phyloP scores from a whole-genome alignment of 2,329 filamentous ascomycete genomes.

The Sordariomycetes sp. region DNA sequence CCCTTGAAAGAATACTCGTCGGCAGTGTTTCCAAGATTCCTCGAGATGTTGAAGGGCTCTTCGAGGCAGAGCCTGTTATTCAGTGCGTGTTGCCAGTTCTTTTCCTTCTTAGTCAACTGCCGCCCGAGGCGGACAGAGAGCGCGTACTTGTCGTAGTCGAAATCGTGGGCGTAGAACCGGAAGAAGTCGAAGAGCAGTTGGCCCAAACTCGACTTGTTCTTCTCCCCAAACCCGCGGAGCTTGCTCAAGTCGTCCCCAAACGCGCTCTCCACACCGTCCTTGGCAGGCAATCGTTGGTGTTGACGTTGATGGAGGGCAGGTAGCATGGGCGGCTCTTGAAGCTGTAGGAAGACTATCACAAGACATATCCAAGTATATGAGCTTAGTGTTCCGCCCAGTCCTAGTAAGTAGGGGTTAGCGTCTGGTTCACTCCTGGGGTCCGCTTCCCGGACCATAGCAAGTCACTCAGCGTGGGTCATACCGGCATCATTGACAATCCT shows the following conservation, averaged over 20 bases:
- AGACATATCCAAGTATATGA: slow-evolving; percentile 99
- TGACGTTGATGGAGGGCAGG: slow-evolving; percentile 73
- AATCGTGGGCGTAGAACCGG: slow-evolving; percentile 84
- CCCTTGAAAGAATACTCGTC: slow-evolving; percentile 92
- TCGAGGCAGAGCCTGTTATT: slow-evolving; percentile 90
- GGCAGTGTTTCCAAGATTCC: slow-evolving; percentile 92
- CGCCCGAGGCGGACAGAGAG: slow-evolving; percentile 78
- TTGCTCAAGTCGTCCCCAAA: slow-evolving; percentile 82
- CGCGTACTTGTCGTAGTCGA: slow-evolving; percentile 77
- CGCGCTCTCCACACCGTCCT: slow-evolving; percentile 56
- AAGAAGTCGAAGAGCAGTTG: slow-evolving; percentile 94
- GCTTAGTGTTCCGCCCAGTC: slow-evolving; percentile 85
- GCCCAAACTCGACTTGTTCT: slow-evolving; percentile 74
- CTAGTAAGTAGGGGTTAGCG: slow-evolving; percentile 32
- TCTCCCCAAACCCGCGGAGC: slow-evolving; percentile 61
- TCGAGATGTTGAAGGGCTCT: slow-evolving; percentile 82
- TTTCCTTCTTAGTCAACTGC: slow-evolving; percentile 69
- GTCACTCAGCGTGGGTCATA: slow-evolving; percentile 36
- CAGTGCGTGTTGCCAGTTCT: slow-evolving; percentile 71
- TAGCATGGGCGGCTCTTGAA: slow-evolving; percentile 71
- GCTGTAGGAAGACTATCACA: slow-evolving; percentile 92
- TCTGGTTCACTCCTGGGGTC: slow-evolving; percentile 3
- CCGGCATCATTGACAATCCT: slow-evolving; percentile 93
- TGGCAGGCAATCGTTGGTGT: slow-evolving; percentile 43
- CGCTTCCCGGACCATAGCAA: neutral